phyloP scores from a whole-genome alignment of 1,139 yeast genomes.

The Diutina ranongensis region DNA sequence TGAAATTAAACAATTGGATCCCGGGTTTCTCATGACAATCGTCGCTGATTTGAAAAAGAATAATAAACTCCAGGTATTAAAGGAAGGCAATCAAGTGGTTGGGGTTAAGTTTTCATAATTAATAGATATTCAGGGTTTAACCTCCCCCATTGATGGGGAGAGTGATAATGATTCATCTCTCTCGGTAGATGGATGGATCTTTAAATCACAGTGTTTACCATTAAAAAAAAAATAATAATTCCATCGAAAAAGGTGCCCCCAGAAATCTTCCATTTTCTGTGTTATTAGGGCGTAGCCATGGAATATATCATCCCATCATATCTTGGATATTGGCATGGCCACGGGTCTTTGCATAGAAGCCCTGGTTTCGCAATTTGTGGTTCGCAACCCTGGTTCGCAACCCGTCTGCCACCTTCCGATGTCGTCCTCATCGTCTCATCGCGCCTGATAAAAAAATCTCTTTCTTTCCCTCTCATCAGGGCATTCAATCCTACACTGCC shows the following conservation, averaged over 20 bases:
- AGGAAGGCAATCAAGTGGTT: slow-evolving; percentile 47
- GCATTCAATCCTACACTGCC: neutral
- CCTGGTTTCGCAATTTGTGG: too few relatives aligned
- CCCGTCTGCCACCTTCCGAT: too few relatives aligned
- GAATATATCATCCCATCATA: too few relatives aligned
- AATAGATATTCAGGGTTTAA: neutral
- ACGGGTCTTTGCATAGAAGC: neutral
- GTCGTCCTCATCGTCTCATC: neutral
- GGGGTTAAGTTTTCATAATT: slow-evolving; percentile 50
- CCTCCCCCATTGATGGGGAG: too few relatives aligned
- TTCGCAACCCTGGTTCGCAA: too few relatives aligned
- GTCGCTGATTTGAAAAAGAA: slow-evolving; percentile 50
- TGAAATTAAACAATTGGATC: slow-evolving; percentile 55
- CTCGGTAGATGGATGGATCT: too few relatives aligned
- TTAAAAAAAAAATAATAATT: too few relatives aligned
- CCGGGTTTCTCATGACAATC: slow-evolving; percentile 40
- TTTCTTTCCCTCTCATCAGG: slow-evolving; percentile 1
- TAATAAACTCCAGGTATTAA: slow-evolving; percentile 56
- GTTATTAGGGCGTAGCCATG: too few relatives aligned
- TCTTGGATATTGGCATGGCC: too few relatives aligned
- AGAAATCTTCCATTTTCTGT: too few relatives aligned
- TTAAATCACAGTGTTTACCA: neutral
- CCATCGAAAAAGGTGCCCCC: neutral
- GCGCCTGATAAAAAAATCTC: neutral
- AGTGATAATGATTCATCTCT: too few relatives aligned